Evolutionary conservation across 352 stramenopile species (phyloP).

Genomic region (Pythium rhizo-oryzae): DNA sequence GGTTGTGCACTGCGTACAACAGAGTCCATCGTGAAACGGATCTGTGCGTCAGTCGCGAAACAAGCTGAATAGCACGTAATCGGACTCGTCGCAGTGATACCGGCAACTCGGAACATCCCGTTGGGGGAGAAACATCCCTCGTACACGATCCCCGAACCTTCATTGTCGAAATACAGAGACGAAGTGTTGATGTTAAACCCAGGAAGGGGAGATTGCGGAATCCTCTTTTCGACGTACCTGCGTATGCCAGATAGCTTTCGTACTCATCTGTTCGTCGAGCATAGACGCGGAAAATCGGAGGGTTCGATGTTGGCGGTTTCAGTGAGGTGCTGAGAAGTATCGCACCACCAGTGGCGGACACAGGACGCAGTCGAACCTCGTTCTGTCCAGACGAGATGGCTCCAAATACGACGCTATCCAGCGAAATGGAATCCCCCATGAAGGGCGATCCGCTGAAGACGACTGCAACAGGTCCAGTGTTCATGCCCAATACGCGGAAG

Average conservation of each 20-base stretch:
- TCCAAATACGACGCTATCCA: slow-evolving; percentile 41
- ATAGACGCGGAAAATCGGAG: slow-evolving; percentile 43
- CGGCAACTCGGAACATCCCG: slow-evolving; percentile 11
- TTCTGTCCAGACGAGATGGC: slow-evolving; percentile 14
- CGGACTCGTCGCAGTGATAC: neutral
- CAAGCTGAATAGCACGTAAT: slow-evolving; percentile 5
- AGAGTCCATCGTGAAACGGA: slow-evolving; percentile 34
- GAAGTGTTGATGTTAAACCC: neutral
- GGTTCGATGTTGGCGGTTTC: slow-evolving; percentile 1
- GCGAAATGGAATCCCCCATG: slow-evolving; percentile 35
- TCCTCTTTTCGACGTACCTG: slow-evolving; percentile 33
- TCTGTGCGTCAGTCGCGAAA: slow-evolving; percentile 25
- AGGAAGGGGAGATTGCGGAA: neutral
- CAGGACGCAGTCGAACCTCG: slow-evolving; percentile 29
- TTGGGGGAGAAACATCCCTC: slow-evolving; percentile 35
- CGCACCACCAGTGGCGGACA: slow-evolving; percentile 46
- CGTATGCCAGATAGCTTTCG: slow-evolving; percentile 27
- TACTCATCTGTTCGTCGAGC: slow-evolving; percentile 7
- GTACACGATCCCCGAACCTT: slow-evolving; percentile 40
- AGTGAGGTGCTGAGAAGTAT: slow-evolving; percentile 31
- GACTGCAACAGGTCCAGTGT: slow-evolving; percentile 32
- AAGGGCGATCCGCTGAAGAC: slow-evolving; percentile 37
- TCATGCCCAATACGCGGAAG: slow-evolving; percentile 24
- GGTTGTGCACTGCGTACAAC: slow-evolving; percentile 32
- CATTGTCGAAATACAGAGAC: neutral